Conservation (phyloP, 257 asterid genomes). For the Nicotiana otophora region DNA sequence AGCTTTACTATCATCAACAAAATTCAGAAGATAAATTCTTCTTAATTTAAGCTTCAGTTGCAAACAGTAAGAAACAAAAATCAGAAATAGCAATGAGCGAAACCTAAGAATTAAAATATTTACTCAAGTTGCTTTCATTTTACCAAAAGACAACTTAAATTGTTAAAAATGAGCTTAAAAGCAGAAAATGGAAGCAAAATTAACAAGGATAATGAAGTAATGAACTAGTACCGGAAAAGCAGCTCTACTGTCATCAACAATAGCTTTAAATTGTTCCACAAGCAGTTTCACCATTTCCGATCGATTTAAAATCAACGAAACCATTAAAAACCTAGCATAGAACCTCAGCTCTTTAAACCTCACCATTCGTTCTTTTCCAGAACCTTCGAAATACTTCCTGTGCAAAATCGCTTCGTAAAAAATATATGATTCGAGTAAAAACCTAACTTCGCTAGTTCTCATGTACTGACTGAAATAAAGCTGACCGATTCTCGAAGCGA, state of each 20-base stretch:
- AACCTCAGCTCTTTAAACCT: conserved; percentile 95
- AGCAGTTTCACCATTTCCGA: conserved; percentile 73
- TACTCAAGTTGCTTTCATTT: not conserved
- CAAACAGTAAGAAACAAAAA: not conserved
- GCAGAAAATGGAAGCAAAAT: not conserved
- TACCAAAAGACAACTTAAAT: not conserved
- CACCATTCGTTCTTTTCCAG: conserved; percentile 65
- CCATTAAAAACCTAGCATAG: conserved; percentile 89
- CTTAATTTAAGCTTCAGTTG: not conserved
- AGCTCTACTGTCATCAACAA: conserved; percentile 73
- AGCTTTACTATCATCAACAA: conserved; percentile 64
- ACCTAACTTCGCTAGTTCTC: conserved; percentile 92
- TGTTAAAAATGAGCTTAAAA: not conserved
- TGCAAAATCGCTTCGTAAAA: conserved; percentile 87
- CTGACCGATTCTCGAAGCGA: conserved; percentile 97
- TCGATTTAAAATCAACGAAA: conserved; percentile 66
- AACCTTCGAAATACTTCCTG: conserved; percentile 76
- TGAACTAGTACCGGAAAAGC: conserved; percentile 60
- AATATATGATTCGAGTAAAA: conserved; percentile 76
- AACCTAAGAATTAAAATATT: not conserved
- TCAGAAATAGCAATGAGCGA: not conserved
- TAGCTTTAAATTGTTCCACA: conserved; percentile 60
- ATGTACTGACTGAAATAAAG: conserved; percentile 81
- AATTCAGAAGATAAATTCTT: not conserved
- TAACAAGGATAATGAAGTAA: not conserved